Conservation (phyloP, 805 yeast genomes). For the Candida pseudoglaebosa region DNA sequence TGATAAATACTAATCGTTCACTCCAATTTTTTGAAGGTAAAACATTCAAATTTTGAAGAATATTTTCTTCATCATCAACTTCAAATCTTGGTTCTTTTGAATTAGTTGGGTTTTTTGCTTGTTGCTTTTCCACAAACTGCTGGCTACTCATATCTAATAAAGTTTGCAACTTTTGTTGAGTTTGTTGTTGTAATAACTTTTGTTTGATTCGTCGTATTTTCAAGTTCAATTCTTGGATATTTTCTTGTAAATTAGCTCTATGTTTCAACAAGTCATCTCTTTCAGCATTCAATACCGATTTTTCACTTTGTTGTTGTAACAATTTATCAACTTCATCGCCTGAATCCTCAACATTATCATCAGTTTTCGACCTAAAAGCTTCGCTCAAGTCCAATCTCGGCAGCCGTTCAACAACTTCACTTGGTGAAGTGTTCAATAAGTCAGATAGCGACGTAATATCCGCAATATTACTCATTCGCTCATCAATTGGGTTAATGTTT, state of each 20-base stretch:
- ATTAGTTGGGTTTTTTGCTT: conserved; percentile 2
- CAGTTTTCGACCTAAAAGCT: not conserved
- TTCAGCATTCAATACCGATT: conserved; percentile 12
- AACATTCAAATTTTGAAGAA: conserved; percentile 26
- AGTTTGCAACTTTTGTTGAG: conserved; percentile 14
- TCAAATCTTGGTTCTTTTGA: conserved; percentile 8
- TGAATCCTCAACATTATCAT: not conserved
- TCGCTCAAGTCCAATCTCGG: conserved; percentile 4
- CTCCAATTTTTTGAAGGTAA: conserved; percentile 33
- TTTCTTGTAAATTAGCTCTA: conserved; percentile 13
- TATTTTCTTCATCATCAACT: conserved; percentile 17
- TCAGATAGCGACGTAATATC: conserved; percentile 25
- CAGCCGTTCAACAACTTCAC: conserved; percentile 6
- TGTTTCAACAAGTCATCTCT: conserved; percentile 17
- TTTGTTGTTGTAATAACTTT: conserved; percentile 9
- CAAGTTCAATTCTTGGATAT: conserved; percentile 15
- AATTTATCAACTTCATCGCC: conserved; percentile 9
- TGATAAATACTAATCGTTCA: conserved; percentile 20
- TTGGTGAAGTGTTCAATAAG: conserved; percentile 22
- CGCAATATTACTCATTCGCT: conserved; percentile 18
- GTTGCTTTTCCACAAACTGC: conserved; percentile 10
- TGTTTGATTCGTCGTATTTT: conserved; percentile 13
- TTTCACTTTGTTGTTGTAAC: conserved; percentile 13
- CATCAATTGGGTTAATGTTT: conserved; percentile 5
- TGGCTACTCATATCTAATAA: conserved; percentile 19